Evolutionary conservation across 139 green algal species (phyloP), one percentile per base, ranked within the genome.

Genomic region (Chlamydomonas incerta): DNA sequence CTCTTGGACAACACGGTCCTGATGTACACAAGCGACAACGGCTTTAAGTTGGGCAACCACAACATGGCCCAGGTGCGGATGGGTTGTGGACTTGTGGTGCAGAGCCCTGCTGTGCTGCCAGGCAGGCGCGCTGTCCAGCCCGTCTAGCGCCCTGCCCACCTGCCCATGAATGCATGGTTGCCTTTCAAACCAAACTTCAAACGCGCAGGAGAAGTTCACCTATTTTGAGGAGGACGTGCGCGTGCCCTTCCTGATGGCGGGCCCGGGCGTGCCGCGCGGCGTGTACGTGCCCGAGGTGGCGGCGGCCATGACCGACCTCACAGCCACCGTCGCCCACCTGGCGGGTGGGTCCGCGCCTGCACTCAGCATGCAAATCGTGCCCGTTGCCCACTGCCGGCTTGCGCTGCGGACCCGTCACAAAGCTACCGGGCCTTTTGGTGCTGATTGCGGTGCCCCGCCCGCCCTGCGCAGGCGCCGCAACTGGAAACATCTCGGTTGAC

Each of bases 141-240:
- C n/a, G n/a, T n/a, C n/a, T n/a, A n/a, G n/a, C n/a, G n/a, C n/a
- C n/a, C n/a, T n/a, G n/a, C n/a, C n/a, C n/a, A n/a, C n/a, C n/a
- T n/a, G n/a, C n/a, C n/a, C n/a, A n/a, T n/a, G n/a, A n/a, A n/a
- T n/a, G n/a, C n/a, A n/a, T n/a, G n/a, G n/a, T n/a, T n/a, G n/a
- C n/a, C n/a, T n/a, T n/a, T n/a, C n/a, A n/a, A n/a, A n/a, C n/a
- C n/a, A n/a, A n/a, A n/a, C n/a, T 29, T 63, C 55, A 23, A 26
- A 6, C 6, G 6, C 55, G 10, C 46, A 82, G n/a, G 75, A 65
- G 33, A 82, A 82, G 60, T 60, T 82, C 23, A 82, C 75, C 5
- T 41, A n/a, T 1, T 82, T 72, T 24, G 75, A 82, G 75, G 74
- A 80, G 73, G 73, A 80, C 52, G 73, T 80, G 73, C 73, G 73